A percentile compares a stretch with the other conserved stretches of the same genome.
phyloP scores from a whole-genome alignment of 805 yeast genomes.

The Metschnikowia kunwiensis region DNA sequence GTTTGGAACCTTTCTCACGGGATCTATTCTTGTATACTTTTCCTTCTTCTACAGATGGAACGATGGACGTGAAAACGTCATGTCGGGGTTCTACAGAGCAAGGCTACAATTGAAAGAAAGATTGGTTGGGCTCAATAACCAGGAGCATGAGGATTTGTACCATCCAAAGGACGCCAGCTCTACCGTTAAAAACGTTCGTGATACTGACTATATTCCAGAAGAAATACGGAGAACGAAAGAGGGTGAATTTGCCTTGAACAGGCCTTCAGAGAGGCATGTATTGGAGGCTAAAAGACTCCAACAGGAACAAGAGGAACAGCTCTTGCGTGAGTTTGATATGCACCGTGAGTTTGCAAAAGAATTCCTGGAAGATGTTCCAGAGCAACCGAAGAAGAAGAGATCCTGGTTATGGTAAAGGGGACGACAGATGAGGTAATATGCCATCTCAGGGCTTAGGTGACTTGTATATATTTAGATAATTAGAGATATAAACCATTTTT shows the following conservation, averaged over 20 bases:
- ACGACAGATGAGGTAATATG: neutral
- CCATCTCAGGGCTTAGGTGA: too few relatives aligned
- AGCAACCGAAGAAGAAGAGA: conserved; percentile 14
- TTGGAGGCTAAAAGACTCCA: conserved; percentile 69
- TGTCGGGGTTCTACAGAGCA: conserved; percentile 62
- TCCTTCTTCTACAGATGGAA: conserved; percentile 82
- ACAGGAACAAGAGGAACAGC: conserved; percentile 62
- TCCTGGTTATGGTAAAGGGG: conserved; percentile 19
- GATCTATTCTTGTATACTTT: conserved; percentile 52
- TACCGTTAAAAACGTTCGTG: conserved; percentile 43
- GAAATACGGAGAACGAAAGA: conserved; percentile 43
- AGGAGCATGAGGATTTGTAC: conserved; percentile 62
- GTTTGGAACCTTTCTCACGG: conserved; percentile 50
- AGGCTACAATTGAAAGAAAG: conserved; percentile 56
- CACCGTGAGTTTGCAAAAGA: conserved; percentile 21
- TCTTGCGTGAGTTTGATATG: conserved; percentile 34
- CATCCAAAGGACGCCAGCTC: conserved; percentile 41
- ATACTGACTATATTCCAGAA: conserved; percentile 42
- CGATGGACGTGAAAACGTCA: conserved; percentile 74
- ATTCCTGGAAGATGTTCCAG: conserved; percentile 8
- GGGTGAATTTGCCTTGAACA: conserved; percentile 50
- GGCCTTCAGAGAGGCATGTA: conserved; percentile 69
- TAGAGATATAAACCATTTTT: too few relatives aligned
- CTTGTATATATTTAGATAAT: neutral
- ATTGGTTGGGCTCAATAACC: conserved; percentile 53